These are phyloP conservation scores for Verticillium nubilum DNA, from an alignment of 2,329 filamentous ascomycete genomes.

Conservation along the genomic window DNA sequence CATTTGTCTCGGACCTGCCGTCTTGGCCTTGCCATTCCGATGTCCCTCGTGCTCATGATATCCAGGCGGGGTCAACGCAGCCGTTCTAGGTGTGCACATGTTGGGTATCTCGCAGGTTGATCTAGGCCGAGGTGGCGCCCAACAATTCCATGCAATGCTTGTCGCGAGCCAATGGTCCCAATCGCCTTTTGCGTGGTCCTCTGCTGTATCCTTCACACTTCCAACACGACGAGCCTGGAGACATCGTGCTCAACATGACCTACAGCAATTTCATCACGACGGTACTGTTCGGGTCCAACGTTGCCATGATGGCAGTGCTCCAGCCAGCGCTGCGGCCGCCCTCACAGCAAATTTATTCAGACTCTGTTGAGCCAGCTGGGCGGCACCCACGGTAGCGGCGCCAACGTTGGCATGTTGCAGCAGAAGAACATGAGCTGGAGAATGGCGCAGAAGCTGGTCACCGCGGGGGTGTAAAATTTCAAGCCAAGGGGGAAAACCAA, in stretches of 20 bases:
- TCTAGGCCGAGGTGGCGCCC: neutral
- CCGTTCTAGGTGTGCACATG: conserved; percentile 33
- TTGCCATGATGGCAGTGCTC: conserved; percentile 31
- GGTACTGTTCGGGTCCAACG: conserved; percentile 28
- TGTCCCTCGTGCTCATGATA: conserved; percentile 35
- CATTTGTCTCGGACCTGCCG: conserved; percentile 23
- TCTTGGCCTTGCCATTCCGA: conserved; percentile 29
- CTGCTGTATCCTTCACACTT: conserved; percentile 17
- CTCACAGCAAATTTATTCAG: conserved; percentile 20
- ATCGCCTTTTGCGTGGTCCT: conserved; percentile 21
- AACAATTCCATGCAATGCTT: no score
- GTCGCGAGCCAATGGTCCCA: no score
- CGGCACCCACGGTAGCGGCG: conserved; percentile 8
- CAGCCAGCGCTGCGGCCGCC: conserved; percentile 31
- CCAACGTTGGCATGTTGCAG: neutral
- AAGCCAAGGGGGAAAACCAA: conserved; percentile 3
- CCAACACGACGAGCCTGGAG: conserved; percentile 12
- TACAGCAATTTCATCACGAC: conserved; percentile 23
- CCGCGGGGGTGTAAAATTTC: neutral
- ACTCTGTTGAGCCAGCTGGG: conserved; percentile 14
- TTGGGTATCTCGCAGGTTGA: conserved; percentile 28
- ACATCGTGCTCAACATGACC: conserved; percentile 15
- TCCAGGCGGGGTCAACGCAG: conserved; percentile 28
- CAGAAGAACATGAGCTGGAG: neutral
- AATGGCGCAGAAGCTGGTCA: neutral